Percentiles rank a stretch among this genome's conserved stretches.
Conservation (phyloP, 352 stramenopile species). For the Phytophthora pisi region DNA sequence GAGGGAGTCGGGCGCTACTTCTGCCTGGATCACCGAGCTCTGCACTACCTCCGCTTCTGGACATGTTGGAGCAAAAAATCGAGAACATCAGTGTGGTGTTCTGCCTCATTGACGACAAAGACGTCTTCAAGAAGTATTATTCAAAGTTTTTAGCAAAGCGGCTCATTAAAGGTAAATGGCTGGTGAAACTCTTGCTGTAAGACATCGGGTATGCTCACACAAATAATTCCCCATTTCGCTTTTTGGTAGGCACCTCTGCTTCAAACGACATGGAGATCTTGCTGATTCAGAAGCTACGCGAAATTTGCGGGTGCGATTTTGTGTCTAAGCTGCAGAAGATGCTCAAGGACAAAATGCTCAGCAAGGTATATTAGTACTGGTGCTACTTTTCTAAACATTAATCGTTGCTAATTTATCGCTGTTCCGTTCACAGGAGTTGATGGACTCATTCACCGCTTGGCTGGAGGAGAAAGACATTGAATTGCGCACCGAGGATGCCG, state of each 20-base stretch:
- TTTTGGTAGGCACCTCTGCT: slow-evolving; percentile 53
- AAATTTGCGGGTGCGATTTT: slow-evolving; percentile 87
- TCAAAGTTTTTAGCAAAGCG: slow-evolving; percentile 85
- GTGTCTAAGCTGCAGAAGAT: slow-evolving; percentile 91
- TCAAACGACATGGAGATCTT: slow-evolving; percentile 80
- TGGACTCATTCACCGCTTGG: slow-evolving; percentile 73
- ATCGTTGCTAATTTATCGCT: slow-evolving; percentile 6
- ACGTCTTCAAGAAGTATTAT: slow-evolving; percentile 91
- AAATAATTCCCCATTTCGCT: not conserved
- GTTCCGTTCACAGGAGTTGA: slow-evolving; percentile 56
- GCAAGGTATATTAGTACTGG: slow-evolving; percentile 53
- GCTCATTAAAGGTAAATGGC: slow-evolving; percentile 77
- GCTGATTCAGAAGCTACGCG: slow-evolving; percentile 83
- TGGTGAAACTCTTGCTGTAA: not conserved
- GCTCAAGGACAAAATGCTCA: slow-evolving; percentile 86
- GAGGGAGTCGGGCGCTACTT: slow-evolving; percentile 25
- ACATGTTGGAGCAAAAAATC: slow-evolving; percentile 79
- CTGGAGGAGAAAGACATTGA: slow-evolving; percentile 67
- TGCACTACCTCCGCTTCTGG: slow-evolving; percentile 27
- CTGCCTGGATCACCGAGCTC: slow-evolving; percentile 31
- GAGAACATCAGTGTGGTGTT: slow-evolving; percentile 86
- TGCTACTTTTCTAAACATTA: not conserved
- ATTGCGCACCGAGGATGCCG: slow-evolving; percentile 38
- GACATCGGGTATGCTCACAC: not conserved
- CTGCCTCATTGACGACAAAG: slow-evolving; percentile 90